Evolutionary conservation across 129 eudicot genomes (phyloP).

Genomic region (Cynara cardunculus): DNA sequence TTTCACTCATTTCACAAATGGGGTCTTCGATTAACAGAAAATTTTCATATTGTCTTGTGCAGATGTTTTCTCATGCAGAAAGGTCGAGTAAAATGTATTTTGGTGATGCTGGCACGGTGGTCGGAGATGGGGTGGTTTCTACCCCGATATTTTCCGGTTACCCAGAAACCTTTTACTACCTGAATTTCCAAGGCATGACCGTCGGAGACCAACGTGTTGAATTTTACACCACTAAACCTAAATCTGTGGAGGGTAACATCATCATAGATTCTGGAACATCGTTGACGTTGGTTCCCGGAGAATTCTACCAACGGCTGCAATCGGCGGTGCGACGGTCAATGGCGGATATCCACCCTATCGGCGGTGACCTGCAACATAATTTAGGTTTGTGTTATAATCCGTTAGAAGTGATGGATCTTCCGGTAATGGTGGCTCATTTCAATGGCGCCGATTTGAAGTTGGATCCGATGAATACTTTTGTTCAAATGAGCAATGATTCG

Average conservation of each 20-base stretch:
- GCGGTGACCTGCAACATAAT: neutral
- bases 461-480: constrained; percentile 33
- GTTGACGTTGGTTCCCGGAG: constrained; percentile 24
- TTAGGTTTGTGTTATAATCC: constrained; percentile 26
- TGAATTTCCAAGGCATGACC: constrained; percentile 31
- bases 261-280: constrained; percentile 37
- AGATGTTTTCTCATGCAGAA: constrained; percentile 26
- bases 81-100: constrained; percentile 33
- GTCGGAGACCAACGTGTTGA: constrained; percentile 25
- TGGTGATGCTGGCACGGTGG: constrained; percentile 21
- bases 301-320: constrained; percentile 20
- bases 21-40: constrained; percentile 22
- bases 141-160: constrained; percentile 30
- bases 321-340: constrained; percentile 19
- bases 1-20: constrained; percentile 36
- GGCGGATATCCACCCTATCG: neutral
- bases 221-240: constrained; percentile 9
- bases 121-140: constrained; percentile 33
- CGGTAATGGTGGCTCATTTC: constrained; percentile 36
- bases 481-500: constrained; percentile 22
- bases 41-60: constrained; percentile 37
- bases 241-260: constrained; percentile 24
- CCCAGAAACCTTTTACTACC: constrained; percentile 19
- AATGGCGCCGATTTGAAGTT: constrained; percentile 34
- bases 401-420: constrained; percentile 22